Conservation (phyloP, 192 early-diverging fungal species). For the Gryganskiella cystojenkinii region DNA sequence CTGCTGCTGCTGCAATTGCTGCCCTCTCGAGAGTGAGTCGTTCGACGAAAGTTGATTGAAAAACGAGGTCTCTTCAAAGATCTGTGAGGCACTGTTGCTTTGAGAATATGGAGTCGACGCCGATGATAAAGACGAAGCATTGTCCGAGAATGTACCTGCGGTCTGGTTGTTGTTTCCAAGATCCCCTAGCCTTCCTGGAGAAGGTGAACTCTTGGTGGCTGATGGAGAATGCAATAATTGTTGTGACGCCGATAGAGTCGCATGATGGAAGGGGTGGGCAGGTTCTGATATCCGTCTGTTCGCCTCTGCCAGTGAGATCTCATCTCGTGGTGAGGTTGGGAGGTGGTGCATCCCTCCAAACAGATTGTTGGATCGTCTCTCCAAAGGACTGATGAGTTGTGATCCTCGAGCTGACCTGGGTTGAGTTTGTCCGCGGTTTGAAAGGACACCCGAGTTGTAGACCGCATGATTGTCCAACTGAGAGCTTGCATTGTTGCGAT, state of each 20-base stretch:
- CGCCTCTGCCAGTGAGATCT: not conserved
- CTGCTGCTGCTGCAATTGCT: conserved; percentile 4
- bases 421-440: conserved; percentile 26
- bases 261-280: conserved; percentile 41
- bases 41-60: conserved; percentile 47
- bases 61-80: conserved; percentile 52
- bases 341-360: not conserved
- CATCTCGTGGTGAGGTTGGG: conserved; percentile 37
- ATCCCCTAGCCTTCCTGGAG: conserved; percentile 1
- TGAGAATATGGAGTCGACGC: conserved; percentile 47
- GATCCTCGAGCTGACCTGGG: conserved; percentile 38
- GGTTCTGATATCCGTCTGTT: conserved; percentile 20
- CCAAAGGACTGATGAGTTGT: conserved; percentile 17
- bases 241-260: conserved; percentile 23
- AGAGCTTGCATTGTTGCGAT: conserved; percentile 11
- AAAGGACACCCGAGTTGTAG: conserved; percentile 23
- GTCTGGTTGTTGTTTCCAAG: not conserved
- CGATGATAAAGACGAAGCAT: conserved; percentile 30
- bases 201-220: not conserved
- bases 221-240: not conserved
- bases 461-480: conserved; percentile 16
- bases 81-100: conserved; percentile 47
- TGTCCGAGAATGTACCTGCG: conserved; percentile 11
- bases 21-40: conserved; percentile 39
- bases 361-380: conserved; percentile 8